Evolutionary conservation across 345 rosid genomes (phyloP).

Genomic region (Hibiscus tridactylites): DNA sequence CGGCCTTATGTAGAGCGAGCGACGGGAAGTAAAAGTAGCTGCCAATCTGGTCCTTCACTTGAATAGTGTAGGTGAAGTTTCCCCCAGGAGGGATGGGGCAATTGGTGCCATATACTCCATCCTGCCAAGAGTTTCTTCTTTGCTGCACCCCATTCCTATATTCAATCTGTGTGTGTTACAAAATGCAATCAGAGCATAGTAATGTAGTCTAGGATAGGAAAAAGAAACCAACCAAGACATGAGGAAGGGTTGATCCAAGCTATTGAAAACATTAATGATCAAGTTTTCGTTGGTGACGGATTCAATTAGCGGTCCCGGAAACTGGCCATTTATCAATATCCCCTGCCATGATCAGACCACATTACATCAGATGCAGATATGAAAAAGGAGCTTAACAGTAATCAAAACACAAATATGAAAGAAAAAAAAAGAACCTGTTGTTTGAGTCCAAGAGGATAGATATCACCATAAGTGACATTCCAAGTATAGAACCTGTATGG

Average conservation of each 20-base stretch:
- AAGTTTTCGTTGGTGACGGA: conserved; percentile 87
- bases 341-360: conserved; percentile 41
- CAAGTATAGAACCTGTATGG: conserved; percentile 57
- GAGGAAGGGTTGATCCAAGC: conserved; percentile 84
- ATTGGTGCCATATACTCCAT: conserved; percentile 73
- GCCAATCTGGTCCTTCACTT: conserved; percentile 80
- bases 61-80: conserved; percentile 68
- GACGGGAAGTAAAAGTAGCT: conserved; percentile 79
- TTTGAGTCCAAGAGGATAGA: conserved; percentile 59
- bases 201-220: background rate
- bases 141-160: conserved; percentile 78
- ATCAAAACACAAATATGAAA: background rate
- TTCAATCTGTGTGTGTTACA: background rate
- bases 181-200: background rate
- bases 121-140: conserved; percentile 76
- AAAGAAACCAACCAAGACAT: conserved; percentile 62
- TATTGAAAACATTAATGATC: conserved; percentile 72
- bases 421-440: conserved; percentile 38
- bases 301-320: conserved; percentile 86
- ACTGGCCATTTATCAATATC: conserved; percentile 78
- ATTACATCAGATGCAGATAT: conserved; percentile 5
- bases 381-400: background rate
- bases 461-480: conserved; percentile 63
- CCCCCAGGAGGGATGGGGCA: conserved; percentile 78
- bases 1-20: conserved; percentile 77